A percentile compares a stretch with the other conserved stretches of the same genome.
These are phyloP conservation scores for Nothomitra cinnamomea DNA, from an alignment of 2,329 filamentous ascomycete species.

Conservation along the genomic window DNA sequence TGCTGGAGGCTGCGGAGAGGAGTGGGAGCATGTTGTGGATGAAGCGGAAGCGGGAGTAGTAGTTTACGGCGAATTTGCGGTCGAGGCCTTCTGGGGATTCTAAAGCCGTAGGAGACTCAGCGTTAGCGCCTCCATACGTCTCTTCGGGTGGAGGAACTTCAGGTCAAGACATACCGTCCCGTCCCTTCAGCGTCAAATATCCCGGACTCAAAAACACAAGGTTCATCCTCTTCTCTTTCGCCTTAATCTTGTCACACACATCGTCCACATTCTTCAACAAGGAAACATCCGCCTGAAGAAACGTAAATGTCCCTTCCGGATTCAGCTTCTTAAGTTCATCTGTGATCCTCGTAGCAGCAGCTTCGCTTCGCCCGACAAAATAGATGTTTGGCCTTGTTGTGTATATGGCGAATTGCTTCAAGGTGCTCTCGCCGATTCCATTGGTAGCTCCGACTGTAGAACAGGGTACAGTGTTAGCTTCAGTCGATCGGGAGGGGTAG, in stretches of 20 bases:
- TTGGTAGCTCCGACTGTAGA: conserved; percentile 27
- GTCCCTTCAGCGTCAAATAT: conserved; percentile 19
- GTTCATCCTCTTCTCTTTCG: conserved; percentile 35
- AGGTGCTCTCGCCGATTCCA: conserved; percentile 31
- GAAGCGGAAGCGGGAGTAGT: conserved; percentile 42
- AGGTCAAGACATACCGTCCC: conserved; percentile 2
- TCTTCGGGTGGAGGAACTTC: conserved; percentile 10
- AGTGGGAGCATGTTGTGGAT: conserved; percentile 39
- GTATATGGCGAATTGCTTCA: conserved; percentile 28
- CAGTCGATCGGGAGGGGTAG: no score
- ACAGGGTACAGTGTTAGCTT: no score
- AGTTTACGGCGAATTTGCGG: conserved; percentile 31
- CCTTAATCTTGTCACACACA: conserved; percentile 31
- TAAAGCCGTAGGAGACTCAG: conserved; percentile 13
- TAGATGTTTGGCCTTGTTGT: conserved; percentile 27
- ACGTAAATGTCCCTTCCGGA: conserved; percentile 27
- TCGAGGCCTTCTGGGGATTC: conserved; percentile 42
- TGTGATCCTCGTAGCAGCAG: conserved; percentile 24
- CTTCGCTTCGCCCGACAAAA: conserved; percentile 29
- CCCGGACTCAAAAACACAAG: conserved; percentile 37
- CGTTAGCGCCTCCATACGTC: neutral
- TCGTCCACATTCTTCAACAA: conserved; percentile 32
- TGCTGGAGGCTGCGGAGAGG: conserved; percentile 25
- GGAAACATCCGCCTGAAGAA: conserved; percentile 29
- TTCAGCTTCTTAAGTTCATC: conserved; percentile 27